Conservation (phyloP, 441 rosid species). For the Sinapis alba region DNA sequence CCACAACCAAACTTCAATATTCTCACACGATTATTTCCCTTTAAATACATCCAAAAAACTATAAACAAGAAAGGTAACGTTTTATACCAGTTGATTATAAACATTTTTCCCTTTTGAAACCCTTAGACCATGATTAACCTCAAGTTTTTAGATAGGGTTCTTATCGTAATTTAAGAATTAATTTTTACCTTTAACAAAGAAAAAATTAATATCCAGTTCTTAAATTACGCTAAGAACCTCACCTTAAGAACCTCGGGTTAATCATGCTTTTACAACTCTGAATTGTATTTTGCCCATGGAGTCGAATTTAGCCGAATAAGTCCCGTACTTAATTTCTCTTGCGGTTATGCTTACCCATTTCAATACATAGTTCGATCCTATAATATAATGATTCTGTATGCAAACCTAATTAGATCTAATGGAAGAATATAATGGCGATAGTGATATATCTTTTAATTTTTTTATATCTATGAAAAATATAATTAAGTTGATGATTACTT, state of each 20-base stretch:
- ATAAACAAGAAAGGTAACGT: slow-evolving; percentile 16
- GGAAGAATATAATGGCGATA: background rate
- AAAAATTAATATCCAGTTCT: too few species aligned
- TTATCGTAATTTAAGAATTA: too few species aligned
- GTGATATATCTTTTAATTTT: background rate
- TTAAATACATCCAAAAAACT: slow-evolving; percentile 5
- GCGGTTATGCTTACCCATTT: background rate
- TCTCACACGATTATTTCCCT: slow-evolving; percentile 24
- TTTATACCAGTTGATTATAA: background rate
- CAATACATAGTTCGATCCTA: background rate
- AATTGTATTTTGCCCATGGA: background rate
- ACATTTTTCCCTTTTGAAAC: background rate
- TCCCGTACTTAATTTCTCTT: background rate
- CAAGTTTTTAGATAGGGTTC: too few species aligned
- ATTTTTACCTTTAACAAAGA: too few species aligned
- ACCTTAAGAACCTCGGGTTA: too few species aligned
- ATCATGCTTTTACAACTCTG: background rate
- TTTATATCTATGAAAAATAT: background rate
- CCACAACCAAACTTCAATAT: slow-evolving; percentile 23
- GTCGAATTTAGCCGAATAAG: slow-evolving; percentile 7
- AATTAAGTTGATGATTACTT: slow-evolving; percentile 24
- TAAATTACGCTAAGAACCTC: too few species aligned
- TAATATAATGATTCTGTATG: background rate
- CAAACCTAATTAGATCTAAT: background rate
- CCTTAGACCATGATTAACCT: too few species aligned